These are phyloP conservation scores for Prosopis cineraria DNA, from an alignment of 306 rosid genomes.

Conservation along the genomic window DNA sequence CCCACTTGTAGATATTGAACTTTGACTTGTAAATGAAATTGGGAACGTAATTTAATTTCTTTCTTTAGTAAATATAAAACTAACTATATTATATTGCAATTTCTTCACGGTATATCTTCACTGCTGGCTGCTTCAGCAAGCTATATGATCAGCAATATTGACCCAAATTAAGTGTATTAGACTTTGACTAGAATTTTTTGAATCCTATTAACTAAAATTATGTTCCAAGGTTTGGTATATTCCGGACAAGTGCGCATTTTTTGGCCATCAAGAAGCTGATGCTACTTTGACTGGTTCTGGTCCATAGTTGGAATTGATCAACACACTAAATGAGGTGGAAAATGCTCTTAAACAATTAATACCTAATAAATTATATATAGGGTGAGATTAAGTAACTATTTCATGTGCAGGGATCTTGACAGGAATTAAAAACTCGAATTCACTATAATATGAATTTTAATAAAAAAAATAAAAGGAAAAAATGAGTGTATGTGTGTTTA, in stretches of 20 bases:
- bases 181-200: not conserved
- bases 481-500: too few species aligned
- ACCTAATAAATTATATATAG: not conserved
- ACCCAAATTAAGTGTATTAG: not conserved
- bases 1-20: too few species aligned
- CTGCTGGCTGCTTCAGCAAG: not conserved
- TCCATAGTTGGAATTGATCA: slow-evolving; percentile 44
- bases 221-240: slow-evolving; percentile 24
- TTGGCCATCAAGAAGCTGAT: not conserved
- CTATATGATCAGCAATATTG: not conserved
- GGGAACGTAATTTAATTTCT: too few species aligned
- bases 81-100: too few species aligned
- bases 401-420: slow-evolving; percentile 11
- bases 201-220: slow-evolving; percentile 18
- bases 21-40: too few species aligned
- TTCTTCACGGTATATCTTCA: not conserved
- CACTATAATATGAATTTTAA: not conserved
- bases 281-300: slow-evolving; percentile 34
- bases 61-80: too few species aligned
- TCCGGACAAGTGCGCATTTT: not conserved
- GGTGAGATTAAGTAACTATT: slow-evolving; percentile 15
- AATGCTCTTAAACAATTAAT: not conserved
- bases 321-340: not conserved
- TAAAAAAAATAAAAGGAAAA: not conserved
- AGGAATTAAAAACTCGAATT: not conserved